Base-by-base conservation (phyloP, 192 early-diverging fungal species). In the Backusella sp. region DNA sequence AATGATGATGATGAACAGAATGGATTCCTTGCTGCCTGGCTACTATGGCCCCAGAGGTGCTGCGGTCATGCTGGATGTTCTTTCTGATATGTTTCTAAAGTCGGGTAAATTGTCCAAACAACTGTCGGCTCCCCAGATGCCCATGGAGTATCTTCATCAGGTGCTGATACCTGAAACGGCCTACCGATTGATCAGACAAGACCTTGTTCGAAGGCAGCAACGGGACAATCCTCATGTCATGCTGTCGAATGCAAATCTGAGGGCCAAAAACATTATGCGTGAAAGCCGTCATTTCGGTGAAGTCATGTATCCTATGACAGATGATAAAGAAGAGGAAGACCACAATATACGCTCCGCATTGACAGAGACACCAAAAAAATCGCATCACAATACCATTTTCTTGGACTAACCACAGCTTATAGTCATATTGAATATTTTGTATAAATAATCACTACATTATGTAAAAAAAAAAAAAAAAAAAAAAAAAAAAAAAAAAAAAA, bases 41-140 rank as follows among this genome's bases (percentile, higher is more conserved):
- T 89, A 89, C 42, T 89, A 89, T 79, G 88, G 88, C 6, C 78
- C 86, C 3, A 84, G 84, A 66, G 88, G 88, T 0, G 72, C 85
- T 9, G 73, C 73, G 2, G 70, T 73, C 14, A 77, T 89, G 6
- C 59, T 78, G 19, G 77, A 79, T 53, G 72, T 79, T 2, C 69
- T 89, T 8, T 75, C 59, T 0, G 34, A 35, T 5, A 32, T 86
- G 36, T 86, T 84, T 26, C 12, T 87, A 9, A 53, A 86, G 23
- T 72, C 79, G 11, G 74, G 74, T 8, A 66, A 80, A 17, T 44
- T 89, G 26, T 80, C 79, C 0, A 37, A 53, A 9, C 72, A 85
- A 11, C 5, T 46, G 5, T 77, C 84, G 1, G 46, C 69, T 11
- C 88, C 86, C 5, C 88, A 89, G 71, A 41, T 75, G 42, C 86